Percentiles rank a stretch among this genome's conserved stretches.
Conservation (phyloP, 2,329 filamentous ascomycete genomes). For the Xylariaceae sp. region DNA sequence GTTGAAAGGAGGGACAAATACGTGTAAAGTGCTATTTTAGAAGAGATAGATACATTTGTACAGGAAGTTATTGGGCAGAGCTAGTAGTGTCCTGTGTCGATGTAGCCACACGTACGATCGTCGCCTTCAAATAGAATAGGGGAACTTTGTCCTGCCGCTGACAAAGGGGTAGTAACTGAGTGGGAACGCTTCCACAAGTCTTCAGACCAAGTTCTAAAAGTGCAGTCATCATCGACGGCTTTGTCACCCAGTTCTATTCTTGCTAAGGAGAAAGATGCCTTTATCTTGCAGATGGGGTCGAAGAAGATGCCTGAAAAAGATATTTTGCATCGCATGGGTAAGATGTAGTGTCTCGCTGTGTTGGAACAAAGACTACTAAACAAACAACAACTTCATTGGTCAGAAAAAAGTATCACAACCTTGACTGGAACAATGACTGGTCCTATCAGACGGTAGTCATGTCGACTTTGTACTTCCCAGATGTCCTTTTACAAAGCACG, state of each 20-base stretch:
- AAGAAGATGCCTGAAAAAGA: no score
- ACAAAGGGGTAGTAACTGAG: slow-evolving; percentile 19
- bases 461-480: no score
- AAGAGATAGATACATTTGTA: no score
- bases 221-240: slow-evolving; percentile 2
- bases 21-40: no score
- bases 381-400: no score
- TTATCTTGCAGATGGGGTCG: background rate
- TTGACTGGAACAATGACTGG: background rate
- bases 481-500: no score
- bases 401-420: background rate
- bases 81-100: no score
- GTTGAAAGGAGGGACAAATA: slow-evolving; percentile 4
- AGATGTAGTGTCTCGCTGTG: no score
- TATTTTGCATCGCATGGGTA: no score
- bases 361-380: no score
- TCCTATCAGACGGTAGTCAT: no score
- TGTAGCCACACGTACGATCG: no score
- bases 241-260: slow-evolving; percentile 3
- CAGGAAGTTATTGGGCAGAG: background rate
- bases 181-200: background rate
- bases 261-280: slow-evolving; percentile 10
- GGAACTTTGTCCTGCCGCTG: slow-evolving; percentile 14
- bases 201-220: background rate
- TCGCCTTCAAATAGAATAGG: slow-evolving; percentile 10